Evolutionary conservation across 345 rosid species (phyloP).

Genomic region (Acer negundo): DNA sequence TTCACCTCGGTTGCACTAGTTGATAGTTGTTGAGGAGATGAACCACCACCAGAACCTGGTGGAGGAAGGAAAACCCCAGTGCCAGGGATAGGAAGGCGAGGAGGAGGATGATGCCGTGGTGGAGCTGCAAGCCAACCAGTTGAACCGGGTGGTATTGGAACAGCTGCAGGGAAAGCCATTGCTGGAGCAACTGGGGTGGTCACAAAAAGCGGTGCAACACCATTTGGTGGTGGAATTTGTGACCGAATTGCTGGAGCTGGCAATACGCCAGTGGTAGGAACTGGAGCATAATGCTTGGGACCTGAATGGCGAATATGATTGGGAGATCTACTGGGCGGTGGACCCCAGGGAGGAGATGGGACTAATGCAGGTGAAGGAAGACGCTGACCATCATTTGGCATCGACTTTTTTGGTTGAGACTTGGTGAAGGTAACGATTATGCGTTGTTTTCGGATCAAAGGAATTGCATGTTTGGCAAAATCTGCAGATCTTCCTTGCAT

Average conservation of each 20-base stretch:
- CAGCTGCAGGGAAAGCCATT: constrained; percentile 59
- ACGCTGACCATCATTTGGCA: constrained; percentile 38
- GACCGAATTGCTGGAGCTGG: constrained; percentile 58
- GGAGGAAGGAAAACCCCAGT: constrained; percentile 99
- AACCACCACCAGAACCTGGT: constrained; percentile 42
- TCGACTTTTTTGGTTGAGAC: constrained; percentile 54
- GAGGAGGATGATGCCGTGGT: constrained; percentile 63
- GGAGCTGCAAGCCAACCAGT: constrained; percentile 67
- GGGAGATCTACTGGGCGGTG: constrained; percentile 54
- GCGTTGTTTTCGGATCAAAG: constrained; percentile 62
- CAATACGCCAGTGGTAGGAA: constrained; percentile 48
- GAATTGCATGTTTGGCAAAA: constrained; percentile 74
- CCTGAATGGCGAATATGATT: constrained; percentile 54
- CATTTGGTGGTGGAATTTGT: constrained; percentile 56
- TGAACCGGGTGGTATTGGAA: constrained; percentile 58
- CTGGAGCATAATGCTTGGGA: constrained; percentile 56
- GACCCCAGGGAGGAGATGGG: constrained; percentile 61
- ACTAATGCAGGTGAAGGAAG: constrained; percentile 31
- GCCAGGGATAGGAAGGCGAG: constrained; percentile 71
- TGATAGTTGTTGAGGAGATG: constrained; percentile 35
- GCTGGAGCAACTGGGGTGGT: constrained; percentile 51
- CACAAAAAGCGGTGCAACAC: constrained; percentile 53
- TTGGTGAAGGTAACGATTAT: constrained; percentile 75
- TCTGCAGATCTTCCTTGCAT: constrained; percentile 85
- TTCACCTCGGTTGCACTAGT: constrained; percentile 24